Percentiles rank a stretch among this genome's conserved stretches.
Evolutionary conservation across 257 asterid species (phyloP).

Genomic region (Nyctanthes arbortristis): DNA sequence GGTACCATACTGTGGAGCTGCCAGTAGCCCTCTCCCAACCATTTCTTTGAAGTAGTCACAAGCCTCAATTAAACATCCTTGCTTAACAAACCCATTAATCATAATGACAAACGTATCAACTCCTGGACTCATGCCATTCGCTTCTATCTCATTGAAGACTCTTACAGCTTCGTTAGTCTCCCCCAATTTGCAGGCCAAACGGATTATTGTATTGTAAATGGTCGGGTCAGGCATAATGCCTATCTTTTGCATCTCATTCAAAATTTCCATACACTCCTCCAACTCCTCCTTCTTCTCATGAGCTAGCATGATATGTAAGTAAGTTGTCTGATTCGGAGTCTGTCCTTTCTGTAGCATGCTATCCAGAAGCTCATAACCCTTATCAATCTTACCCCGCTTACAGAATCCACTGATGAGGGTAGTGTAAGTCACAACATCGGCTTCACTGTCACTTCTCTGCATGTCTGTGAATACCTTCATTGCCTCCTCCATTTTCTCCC

Average conservation of each 20-base stretch:
- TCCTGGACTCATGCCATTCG: constrained; percentile 63
- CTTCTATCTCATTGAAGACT: constrained; percentile 69
- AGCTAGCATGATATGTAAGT: constrained; percentile 74
- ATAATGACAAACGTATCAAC: constrained; percentile 69
- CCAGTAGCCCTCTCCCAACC: constrained; percentile 77
- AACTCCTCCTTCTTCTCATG: constrained; percentile 88
- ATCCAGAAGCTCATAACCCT: constrained; percentile 67
- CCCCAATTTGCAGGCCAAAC: constrained; percentile 79
- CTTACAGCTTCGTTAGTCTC: constrained; percentile 56
- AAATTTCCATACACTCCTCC: constrained; percentile 76
- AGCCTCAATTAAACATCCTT: constrained; percentile 66
- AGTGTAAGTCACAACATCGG: constrained; percentile 74
- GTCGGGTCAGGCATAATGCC: constrained; percentile 55
- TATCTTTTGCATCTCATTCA: constrained; percentile 68
- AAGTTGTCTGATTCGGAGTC: constrained; percentile 66
- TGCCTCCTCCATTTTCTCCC: constrained; percentile 81
- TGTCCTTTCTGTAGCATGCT: constrained; percentile 67
- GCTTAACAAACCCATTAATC: constrained; percentile 69
- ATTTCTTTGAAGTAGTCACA: constrained; percentile 81
- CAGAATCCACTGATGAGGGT: constrained; percentile 91
- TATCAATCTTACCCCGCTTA: constrained; percentile 67
- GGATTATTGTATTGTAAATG: constrained; percentile 60
- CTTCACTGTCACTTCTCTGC: constrained; percentile 68
- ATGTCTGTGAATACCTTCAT: constrained; percentile 60
- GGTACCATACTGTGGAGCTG: constrained; percentile 81